Evolutionary conservation across 805 yeast species (phyloP), one percentile per base, ranked within the genome.

Genomic region (Candida vaughaniae): DNA sequence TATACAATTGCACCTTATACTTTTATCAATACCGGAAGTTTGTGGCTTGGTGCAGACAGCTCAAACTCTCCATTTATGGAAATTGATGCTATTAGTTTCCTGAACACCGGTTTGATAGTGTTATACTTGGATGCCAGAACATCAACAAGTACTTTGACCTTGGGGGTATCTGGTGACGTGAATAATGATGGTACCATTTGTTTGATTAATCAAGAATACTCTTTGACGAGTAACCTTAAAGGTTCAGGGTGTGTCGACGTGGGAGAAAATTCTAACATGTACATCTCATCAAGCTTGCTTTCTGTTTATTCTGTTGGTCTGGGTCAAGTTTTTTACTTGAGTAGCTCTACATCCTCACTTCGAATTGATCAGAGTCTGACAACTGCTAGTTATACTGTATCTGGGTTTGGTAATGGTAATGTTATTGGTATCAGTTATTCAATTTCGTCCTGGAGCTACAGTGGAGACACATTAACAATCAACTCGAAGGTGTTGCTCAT

Each of bases 111-210:
- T 8, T 33, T 35, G 9, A 35, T 53, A 27, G 28, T 31, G 5
- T 47, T 53, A 20, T 38, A 39, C 17, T 40, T 39, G 19, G 31
- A 33, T 17, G 8, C n/a, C 3, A 39, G 46, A 38, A 27, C 32
- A 12, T 16, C 31, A 16, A 19, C 39, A 14, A 43, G 47, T n/a
- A 11, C 31, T 5, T 53, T 45, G 14, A 33, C 25, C 14, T 38
- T 49, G 12, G 53, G 51, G 12, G 33, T 31, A 17, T 31, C 35
- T n/a, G 16, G 11, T n/a, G 25, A n/a, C 5, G 33, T 39, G 5
- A n/a, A n/a, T 18, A 57, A 57, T 32, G 28, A 43, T 25, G 63
- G 63, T 33, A 40, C 46, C 11, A 54, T 57, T 33, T 57, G 63
- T 44, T 42, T 57, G 29, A 25, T 26, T 19, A 45, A 47, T 29